Base-by-base conservation (phyloP, 345 rosid species). In the Eucalyptus pauciflora region DNA sequence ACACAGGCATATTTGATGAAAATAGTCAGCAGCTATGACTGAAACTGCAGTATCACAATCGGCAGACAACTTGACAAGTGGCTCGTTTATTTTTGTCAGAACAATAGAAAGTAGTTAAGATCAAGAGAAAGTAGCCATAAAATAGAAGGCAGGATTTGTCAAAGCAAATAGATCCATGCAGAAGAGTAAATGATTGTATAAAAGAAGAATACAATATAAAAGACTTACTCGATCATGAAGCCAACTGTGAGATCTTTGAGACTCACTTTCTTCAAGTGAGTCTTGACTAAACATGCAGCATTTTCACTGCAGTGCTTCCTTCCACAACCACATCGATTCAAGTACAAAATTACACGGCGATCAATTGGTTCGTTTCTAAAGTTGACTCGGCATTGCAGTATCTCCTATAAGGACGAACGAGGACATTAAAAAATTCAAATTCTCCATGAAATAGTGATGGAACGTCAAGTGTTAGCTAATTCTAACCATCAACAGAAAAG, bases 221-320 rank as follows among this genome's bases (percentile, higher is more conserved):
- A 88, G 88, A 91, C 99, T 93, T 92, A 98, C 99, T 97, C 98
- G 17, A 96, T 94, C 92, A 95, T 89, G 93, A 95, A 95, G 79
- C 93, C 94, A 62, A 87, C 90, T 5, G 97, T 95, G 87, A 91
- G 89, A 87, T 96, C 98, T 91, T 96, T 96, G 85, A 98, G 96
- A 89, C 93, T 97, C 86, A 98, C 93, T 92, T 92, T 98, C 90
- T 93, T 95, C 94, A 98, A 91, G 31, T 94, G 97, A 91, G 93
- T 96, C 94, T 94, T 95, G 48, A 97, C 98, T 60, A 92, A 81
- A 87, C 80, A 95, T 62, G 98, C 95, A 62, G 97, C 94, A 88
- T 93, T 94, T 92, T 98, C 99, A 89, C 91, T 97, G 92, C 99
- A 98, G 90, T 92, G 94, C 88, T 90, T 92, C 88, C 95, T 93